Evolutionary conservation across 2,329 filamentous ascomycete species (phyloP).

Genomic region (Chaetoscypha palmicola): DNA sequence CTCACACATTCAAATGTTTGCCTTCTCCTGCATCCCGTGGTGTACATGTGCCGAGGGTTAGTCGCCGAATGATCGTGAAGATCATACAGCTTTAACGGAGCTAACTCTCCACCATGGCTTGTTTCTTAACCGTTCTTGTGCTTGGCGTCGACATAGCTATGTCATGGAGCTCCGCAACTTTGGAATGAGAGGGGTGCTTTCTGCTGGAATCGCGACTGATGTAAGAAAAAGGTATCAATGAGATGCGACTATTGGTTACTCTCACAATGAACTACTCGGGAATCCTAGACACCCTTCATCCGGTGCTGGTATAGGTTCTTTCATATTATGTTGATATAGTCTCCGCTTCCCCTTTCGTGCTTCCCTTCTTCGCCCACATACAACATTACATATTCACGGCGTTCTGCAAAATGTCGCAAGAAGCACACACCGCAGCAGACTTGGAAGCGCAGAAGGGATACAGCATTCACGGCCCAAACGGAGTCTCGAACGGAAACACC

Average conservation of each 20-base stretch:
- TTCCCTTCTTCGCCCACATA: too few relatives aligned
- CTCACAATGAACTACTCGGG: neutral
- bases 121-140: too few relatives aligned
- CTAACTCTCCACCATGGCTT: neutral
- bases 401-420: neutral
- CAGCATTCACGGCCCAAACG: neutral
- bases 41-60: neutral
- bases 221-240: neutral
- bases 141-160: neutral
- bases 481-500: neutral
- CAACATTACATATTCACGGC: neutral
- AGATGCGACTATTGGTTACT: neutral
- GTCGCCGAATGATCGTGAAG: neutral
- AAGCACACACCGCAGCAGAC: neutral
- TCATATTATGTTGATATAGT: neutral
- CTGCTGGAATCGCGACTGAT: too few relatives aligned
- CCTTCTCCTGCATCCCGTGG: too few relatives aligned
- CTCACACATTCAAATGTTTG: too few relatives aligned
- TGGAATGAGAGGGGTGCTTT: too few relatives aligned
- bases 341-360: neutral
- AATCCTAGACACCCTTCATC: neutral
- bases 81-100: neutral
- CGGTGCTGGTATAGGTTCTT: neutral
- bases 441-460: neutral
- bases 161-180: neutral